phyloP scores from a whole-genome alignment of 2,329 filamentous ascomycete species.

The Colletotrichum sidae region DNA sequence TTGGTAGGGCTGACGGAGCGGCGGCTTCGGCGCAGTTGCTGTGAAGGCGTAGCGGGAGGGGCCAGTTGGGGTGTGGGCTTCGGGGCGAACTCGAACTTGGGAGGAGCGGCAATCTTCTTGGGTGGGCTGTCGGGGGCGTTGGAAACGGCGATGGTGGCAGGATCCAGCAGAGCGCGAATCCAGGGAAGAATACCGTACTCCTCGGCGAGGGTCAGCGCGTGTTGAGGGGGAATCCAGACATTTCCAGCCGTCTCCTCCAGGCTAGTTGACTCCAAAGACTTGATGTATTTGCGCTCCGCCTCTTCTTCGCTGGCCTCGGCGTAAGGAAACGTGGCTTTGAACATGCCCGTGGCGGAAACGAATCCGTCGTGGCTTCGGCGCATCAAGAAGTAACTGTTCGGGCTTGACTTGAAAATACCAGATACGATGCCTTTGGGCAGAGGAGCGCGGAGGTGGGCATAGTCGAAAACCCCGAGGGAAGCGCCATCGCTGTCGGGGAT shows the following conservation, averaged over 20 bases:
- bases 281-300: constrained; percentile 84
- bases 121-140: constrained; percentile 73
- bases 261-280: constrained; percentile 83
- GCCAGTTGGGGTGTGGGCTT: constrained; percentile 53
- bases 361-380: constrained; percentile 87
- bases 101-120: constrained; percentile 84
- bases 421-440: constrained; percentile 91
- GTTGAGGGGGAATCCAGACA: constrained; percentile 89
- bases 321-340: constrained; percentile 89
- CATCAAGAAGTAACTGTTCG: constrained; percentile 97
- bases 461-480: constrained; percentile 89
- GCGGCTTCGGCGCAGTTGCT: constrained; percentile 58
- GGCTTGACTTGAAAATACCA: constrained; percentile 90
- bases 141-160: constrained; percentile 76
- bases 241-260: constrained; percentile 95
- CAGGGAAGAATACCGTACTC: constrained; percentile 89
- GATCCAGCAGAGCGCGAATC: constrained; percentile 93
- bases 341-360: constrained; percentile 90
- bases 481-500: constrained; percentile 79
- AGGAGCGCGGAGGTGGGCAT: constrained; percentile 93
- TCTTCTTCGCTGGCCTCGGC: constrained; percentile 79
- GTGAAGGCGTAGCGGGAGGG: constrained; percentile 60
- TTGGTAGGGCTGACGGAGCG: constrained; percentile 71
- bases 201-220: constrained; percentile 84
- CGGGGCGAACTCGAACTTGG: constrained; percentile 75